A percentile compares a stretch with the other conserved stretches of the same genome.
Evolutionary conservation across 352 stramenopile genomes (phyloP).

Genomic region (Phytophthora europaea): DNA sequence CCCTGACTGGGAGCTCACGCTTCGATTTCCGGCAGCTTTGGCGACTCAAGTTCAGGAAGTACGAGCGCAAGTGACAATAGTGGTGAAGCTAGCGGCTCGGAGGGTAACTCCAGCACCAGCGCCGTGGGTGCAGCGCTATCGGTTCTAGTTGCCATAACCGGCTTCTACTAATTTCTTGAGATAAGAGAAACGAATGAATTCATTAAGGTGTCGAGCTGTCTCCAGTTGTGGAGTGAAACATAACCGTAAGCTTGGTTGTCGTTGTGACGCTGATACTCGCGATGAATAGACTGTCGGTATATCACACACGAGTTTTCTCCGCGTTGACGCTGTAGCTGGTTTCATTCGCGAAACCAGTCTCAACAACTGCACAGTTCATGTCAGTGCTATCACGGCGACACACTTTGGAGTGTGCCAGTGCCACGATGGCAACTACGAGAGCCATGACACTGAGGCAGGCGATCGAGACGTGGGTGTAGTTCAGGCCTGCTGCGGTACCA

Average conservation of each 20-base stretch:
- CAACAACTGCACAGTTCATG: slow-evolving; percentile 2
- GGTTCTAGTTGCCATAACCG: not conserved
- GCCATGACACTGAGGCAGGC: slow-evolving; percentile 28
- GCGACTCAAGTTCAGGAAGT: not conserved
- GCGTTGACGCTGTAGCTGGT: not conserved
- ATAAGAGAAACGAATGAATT: not conserved
- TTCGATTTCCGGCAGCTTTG: slow-evolving; percentile 4
- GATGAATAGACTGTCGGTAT: not conserved
- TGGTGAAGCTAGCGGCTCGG: not conserved
- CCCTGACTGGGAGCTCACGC: not conserved
- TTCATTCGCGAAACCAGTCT: slow-evolving; percentile 17
- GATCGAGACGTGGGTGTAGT: slow-evolving; percentile 12
- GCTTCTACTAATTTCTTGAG: not conserved
- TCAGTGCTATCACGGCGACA: slow-evolving; percentile 8
- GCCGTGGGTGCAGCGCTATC: not conserved
- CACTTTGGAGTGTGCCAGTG: slow-evolving; percentile 25
- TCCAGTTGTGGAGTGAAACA: not conserved
- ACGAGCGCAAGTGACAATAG: not conserved
- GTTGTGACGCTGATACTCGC: not conserved
- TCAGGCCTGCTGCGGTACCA: not conserved
- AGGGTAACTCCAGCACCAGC: not conserved
- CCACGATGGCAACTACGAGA: slow-evolving; percentile 24
- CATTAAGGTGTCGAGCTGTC: not conserved
- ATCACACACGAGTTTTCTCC: not conserved
- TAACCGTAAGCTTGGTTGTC: not conserved